Percentiles rank a stretch among this genome's conserved stretches.
Evolutionary conservation across 805 yeast species (phyloP).

Genomic region (Pichia cabralensis): DNA sequence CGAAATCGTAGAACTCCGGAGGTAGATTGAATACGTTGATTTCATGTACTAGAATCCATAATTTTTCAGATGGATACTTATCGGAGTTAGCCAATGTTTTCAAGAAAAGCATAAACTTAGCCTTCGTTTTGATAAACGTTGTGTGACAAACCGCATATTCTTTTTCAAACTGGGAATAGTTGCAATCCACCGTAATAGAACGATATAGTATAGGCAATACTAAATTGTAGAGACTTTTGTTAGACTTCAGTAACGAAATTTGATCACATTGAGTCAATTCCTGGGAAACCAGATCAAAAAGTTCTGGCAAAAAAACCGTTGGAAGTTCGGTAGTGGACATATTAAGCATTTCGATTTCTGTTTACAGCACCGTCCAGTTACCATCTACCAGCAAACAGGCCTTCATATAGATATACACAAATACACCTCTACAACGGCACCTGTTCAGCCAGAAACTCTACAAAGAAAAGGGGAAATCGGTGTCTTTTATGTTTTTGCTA

Average conservation of each 20-base stretch:
- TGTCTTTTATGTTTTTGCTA: too few species aligned
- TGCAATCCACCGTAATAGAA: constrained; percentile 16
- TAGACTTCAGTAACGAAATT: constrained; percentile 9
- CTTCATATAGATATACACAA: too few species aligned
- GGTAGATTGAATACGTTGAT: constrained; percentile 16
- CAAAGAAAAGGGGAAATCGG: too few species aligned
- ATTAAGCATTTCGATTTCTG: too few species aligned
- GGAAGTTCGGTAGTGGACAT: too few species aligned
- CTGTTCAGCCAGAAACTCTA: too few species aligned
- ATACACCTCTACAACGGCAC: too few species aligned
- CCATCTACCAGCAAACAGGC: too few species aligned
- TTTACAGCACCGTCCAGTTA: too few species aligned
- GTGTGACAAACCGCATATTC: constrained; percentile 10
- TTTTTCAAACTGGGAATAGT: constrained; percentile 19
- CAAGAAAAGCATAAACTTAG: constrained; percentile 2
- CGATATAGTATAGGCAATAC: constrained; percentile 11
- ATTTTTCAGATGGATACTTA: background rate
- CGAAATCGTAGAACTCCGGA: constrained; percentile 22
- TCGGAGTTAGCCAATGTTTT: too few species aligned
- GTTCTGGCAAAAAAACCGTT: constrained; percentile 19
- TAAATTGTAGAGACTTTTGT: constrained; percentile 6
- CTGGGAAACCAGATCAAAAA: constrained; percentile 10
- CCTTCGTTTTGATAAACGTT: constrained; percentile 10
- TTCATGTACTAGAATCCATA: constrained; percentile 1
- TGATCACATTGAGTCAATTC: constrained; percentile 20